Base-by-base conservation (phyloP, 768 basidiomycete genomes). In the Suillus discolor region DNA sequence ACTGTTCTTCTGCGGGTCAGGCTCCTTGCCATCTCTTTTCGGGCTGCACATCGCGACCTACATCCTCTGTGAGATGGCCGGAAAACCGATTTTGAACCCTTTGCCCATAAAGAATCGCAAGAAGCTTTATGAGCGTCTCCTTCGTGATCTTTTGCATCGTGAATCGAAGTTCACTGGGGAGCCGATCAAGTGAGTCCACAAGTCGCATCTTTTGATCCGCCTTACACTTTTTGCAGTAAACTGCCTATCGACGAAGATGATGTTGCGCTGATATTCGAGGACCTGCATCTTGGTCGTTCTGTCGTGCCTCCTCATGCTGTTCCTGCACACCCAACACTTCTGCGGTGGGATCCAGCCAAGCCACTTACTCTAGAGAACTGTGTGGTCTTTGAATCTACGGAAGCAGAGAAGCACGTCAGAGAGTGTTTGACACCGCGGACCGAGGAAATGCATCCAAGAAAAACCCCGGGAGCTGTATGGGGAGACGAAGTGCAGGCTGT, bases 41-140 rank as follows among this genome's bases (percentile, higher is more conserved):
- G 97, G 96, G 18, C 83, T 99, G 67, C 85, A 97, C 69, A 89
- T 91, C 45, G 92, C 93, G 23, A 93, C 94, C 0, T 98, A 93
- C 73, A 87, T 99, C 65, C 79, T 96, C 7, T 93, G 92, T 74
- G 90, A 90, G 64, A 79, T 98, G 61, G 93, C 95, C 1, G 91
- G 86, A 6, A 93, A 93, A 72, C 91, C 93, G 0, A 90, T 97
- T 62, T 74, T 79, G 53, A 92, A 96, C 69, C 93, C 95, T 3
- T 80, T 97, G 2, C 89, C 95, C 7, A 88, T 96, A 70, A 96
- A 96, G 76, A 89, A 90, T 66, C 86, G 95, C 57, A 87, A 83
- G 72, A 95, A 96, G 76, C 77, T 95, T 41, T 96, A 96, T 68
- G 90, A 93, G 67, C 82, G 89, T 16, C 82, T 97, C 23, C 85